Conservation (phyloP, 257 asterid species). For the Forsythia suspensa region DNA sequence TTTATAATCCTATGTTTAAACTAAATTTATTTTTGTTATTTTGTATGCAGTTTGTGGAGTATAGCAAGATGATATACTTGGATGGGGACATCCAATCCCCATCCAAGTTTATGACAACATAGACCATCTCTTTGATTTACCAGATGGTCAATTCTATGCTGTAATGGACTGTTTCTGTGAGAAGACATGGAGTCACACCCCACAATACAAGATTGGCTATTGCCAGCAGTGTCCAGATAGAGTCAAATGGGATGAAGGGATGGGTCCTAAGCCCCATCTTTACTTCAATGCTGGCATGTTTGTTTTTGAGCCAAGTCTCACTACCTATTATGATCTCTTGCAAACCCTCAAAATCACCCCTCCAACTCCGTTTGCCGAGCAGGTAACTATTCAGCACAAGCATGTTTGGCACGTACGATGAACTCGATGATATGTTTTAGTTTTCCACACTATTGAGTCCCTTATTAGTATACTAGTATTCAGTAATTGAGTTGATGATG, state of each 20-base stretch:
- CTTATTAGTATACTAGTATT: background rate
- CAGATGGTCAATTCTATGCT: slow-evolving; percentile 44
- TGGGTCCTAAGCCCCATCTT: slow-evolving; percentile 47
- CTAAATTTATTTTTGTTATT: background rate
- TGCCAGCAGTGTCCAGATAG: slow-evolving; percentile 40
- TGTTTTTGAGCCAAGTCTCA: slow-evolving; percentile 44
- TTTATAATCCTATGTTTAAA: background rate
- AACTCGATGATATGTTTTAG: background rate
- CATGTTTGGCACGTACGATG: background rate
- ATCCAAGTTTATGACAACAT: slow-evolving; percentile 61
- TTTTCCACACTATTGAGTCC: background rate
- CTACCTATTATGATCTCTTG: slow-evolving; percentile 40
- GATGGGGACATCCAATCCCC: slow-evolving; percentile 49
- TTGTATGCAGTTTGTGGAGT: slow-evolving; percentile 64
- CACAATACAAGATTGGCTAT: slow-evolving; percentile 25
- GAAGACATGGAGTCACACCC: slow-evolving; percentile 22
- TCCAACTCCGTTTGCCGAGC: slow-evolving; percentile 70
- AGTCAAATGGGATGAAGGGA: slow-evolving; percentile 49
- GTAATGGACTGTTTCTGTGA: slow-evolving; percentile 59
- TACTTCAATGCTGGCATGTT: slow-evolving; percentile 74
- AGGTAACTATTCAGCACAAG: slow-evolving; percentile 30
- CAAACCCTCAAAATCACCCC: slow-evolving; percentile 41
- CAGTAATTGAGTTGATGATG: background rate
- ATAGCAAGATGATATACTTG: slow-evolving; percentile 58
- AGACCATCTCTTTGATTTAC: slow-evolving; percentile 56